A percentile compares a stretch with the other conserved stretches of the same genome.
Evolutionary conservation across 805 yeast species (phyloP).

Genomic region (Wickerhamomyces bovis): DNA sequence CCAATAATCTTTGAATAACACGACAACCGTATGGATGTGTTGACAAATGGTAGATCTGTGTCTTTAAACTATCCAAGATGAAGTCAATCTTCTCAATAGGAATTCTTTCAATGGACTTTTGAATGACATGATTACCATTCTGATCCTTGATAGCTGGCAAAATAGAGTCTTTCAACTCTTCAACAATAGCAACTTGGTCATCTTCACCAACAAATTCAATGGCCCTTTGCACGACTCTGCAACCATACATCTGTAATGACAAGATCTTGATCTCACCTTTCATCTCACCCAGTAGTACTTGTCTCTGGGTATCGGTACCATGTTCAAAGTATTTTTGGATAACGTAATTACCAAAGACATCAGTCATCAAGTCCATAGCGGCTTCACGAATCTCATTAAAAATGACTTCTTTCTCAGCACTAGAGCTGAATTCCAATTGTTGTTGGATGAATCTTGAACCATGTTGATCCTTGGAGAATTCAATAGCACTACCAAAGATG

Average conservation of each 20-base stretch:
- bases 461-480: slow-evolving; percentile 92
- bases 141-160: slow-evolving; percentile 82
- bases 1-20: slow-evolving; percentile 88
- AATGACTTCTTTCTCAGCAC: slow-evolving; percentile 71
- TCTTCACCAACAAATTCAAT: slow-evolving; percentile 61
- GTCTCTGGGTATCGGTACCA: slow-evolving; percentile 66
- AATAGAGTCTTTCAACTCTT: slow-evolving; percentile 61
- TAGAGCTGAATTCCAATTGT: slow-evolving; percentile 56
- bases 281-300: slow-evolving; percentile 64
- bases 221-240: slow-evolving; percentile 94
- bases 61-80: slow-evolving; percentile 62
- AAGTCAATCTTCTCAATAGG: slow-evolving; percentile 68
- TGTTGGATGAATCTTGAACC: slow-evolving; percentile 97
- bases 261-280: slow-evolving; percentile 66
- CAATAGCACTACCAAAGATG: slow-evolving; percentile 81
- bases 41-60: slow-evolving; percentile 74
- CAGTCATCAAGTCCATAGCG: slow-evolving; percentile 79
- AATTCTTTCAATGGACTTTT: slow-evolving; percentile 83
- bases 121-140: slow-evolving; percentile 97
- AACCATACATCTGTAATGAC: slow-evolving; percentile 94
- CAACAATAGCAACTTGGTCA: slow-evolving; percentile 61
- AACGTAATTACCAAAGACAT: slow-evolving; percentile 96
- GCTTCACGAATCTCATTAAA: slow-evolving; percentile 78
- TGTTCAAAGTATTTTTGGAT: slow-evolving; percentile 89
- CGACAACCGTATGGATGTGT: slow-evolving; percentile 98